Evolutionary conservation across 306 rosid species (phyloP), one percentile per base, ranked within the genome.

Genomic region (Vicia faba): DNA sequence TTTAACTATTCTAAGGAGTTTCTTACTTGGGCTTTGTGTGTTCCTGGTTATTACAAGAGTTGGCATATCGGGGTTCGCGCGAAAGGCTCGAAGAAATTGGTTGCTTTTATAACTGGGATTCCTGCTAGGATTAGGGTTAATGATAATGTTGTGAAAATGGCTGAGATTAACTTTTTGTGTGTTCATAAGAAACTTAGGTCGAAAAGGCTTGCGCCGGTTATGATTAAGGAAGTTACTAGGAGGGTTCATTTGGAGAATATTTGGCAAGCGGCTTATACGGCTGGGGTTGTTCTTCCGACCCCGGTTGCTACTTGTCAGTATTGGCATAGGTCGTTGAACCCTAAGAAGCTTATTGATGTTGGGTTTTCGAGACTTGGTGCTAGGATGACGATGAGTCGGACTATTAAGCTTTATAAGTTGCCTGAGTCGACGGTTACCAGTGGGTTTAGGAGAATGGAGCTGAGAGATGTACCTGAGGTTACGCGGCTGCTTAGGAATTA

Each of bases 31-130:
- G 95, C 96, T 11, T 50, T 89, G 78, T 85, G 73, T 25, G 84
- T 87, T 15, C 95, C 96, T 0, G 91, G 91, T 1, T 87, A 75
- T 66, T 89, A 56, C 58, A 75, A 48, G 69, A 80, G 67, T 78
- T 89, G 96, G 96, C 95, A 89, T 66, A 87, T 89, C 26, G 96
- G 95, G 1, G 96, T 89, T 61, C 84, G 95, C 3, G 96, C 85
- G 6, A 89, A 82, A 73, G 15, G 64, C 0, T 85, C 90, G 0
- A 85, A 75, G 50, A 75, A 75, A 33, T 50, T 75, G 58, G 79
- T 75, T 50, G 79, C 79, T 50, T 75, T 75, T 77, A 89, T 89
- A n/a, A 89, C 88, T n/a, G 95, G 96, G 3, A 56, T 89, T 44
- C 96, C 96, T 14, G 95, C 95, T 6, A 87, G 91, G 65, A 89